phyloP scores from a whole-genome alignment of 2,329 filamentous ascomycete species.

The Apiospora malaysiana region DNA sequence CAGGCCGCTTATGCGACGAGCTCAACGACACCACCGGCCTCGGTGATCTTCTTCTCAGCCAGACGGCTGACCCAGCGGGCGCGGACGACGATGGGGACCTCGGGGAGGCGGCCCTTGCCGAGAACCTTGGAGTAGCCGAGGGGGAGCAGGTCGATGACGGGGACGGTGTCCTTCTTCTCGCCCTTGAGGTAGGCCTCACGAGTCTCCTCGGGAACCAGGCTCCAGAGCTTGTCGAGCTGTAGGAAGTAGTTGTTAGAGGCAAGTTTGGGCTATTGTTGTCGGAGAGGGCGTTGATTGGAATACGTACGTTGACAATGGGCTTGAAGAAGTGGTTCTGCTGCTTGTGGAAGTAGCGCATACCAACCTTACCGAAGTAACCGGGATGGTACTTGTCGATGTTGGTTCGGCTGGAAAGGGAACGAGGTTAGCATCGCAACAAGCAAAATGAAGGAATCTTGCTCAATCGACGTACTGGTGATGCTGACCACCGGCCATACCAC shows the following conservation, averaged over 20 bases:
- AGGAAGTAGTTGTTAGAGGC: constrained; percentile 87
- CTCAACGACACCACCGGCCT: constrained; percentile 94
- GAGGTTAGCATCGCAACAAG: neutral
- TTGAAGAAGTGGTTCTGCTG: constrained; percentile 97
- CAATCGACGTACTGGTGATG: constrained; percentile 13
- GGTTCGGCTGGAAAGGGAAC: constrained; percentile 61
- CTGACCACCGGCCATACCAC: constrained; percentile 96
- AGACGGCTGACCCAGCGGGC: constrained; percentile 95
- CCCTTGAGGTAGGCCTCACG: constrained; percentile 89
- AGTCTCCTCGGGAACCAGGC: constrained; percentile 89
- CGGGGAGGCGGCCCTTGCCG: constrained; percentile 94
- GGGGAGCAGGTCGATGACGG: constrained; percentile 95
- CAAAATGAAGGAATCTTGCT: neutral
- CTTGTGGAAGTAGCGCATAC: constrained; percentile 97
- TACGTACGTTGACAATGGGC: constrained; percentile 98
- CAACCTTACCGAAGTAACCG: constrained; percentile 71
- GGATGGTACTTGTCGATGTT: constrained; percentile 86
- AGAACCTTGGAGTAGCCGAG: constrained; percentile 99
- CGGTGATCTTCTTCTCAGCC: constrained; percentile 98
- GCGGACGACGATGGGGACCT: constrained; percentile 92
- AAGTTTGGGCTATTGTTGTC: neutral
- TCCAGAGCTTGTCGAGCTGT: constrained; percentile 81
- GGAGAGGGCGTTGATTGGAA: constrained; percentile 72
- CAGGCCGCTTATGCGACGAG: constrained; percentile 76
- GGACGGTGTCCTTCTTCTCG: constrained; percentile 85